Conservation (phyloP, 2,329 filamentous ascomycete genomes). For the Alternaria infectoria region DNA sequence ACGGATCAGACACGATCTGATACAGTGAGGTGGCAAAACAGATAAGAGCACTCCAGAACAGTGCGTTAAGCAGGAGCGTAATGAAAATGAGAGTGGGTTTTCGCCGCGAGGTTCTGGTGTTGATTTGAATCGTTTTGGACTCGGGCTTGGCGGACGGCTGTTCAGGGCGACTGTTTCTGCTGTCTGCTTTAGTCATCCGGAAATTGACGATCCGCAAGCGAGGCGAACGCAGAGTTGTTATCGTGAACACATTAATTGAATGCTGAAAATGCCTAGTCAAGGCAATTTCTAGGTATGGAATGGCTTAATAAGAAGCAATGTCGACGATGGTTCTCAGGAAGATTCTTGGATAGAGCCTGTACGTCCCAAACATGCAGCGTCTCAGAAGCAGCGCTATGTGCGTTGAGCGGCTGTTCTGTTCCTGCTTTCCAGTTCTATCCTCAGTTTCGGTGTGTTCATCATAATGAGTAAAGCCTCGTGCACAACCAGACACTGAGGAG, state of each 20-base stretch:
- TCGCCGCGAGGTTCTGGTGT: slow-evolving; percentile 31
- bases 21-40: slow-evolving; percentile 37
- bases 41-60: slow-evolving; percentile 44
- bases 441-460: not conserved
- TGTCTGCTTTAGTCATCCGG: slow-evolving; percentile 12
- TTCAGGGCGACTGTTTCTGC: slow-evolving; percentile 27
- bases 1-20: slow-evolving; percentile 34
- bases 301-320: slow-evolving; percentile 10
- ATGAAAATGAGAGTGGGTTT: slow-evolving; percentile 43
- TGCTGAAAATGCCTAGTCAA: slow-evolving; percentile 12
- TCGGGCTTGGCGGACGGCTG: slow-evolving; percentile 22
- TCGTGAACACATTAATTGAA: slow-evolving; percentile 20
- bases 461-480: slow-evolving; percentile 21
- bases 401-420: slow-evolving; percentile 18
- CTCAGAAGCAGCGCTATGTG: slow-evolving; percentile 31
- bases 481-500: slow-evolving; percentile 21
- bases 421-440: not conserved
- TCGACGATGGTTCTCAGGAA: slow-evolving; percentile 22
- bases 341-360: slow-evolving; percentile 37
- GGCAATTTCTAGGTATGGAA: slow-evolving; percentile 7
- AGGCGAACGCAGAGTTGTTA: slow-evolving; percentile 19
- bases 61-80: slow-evolving; percentile 40
- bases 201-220: slow-evolving; percentile 4
- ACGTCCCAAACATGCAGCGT: slow-evolving; percentile 33
- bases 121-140: slow-evolving; percentile 12